Percentiles rank a stretch among this genome's conserved stretches.
phyloP scores from a whole-genome alignment of 1,284 basidiomycete species.

The Butyriboletus regius region DNA sequence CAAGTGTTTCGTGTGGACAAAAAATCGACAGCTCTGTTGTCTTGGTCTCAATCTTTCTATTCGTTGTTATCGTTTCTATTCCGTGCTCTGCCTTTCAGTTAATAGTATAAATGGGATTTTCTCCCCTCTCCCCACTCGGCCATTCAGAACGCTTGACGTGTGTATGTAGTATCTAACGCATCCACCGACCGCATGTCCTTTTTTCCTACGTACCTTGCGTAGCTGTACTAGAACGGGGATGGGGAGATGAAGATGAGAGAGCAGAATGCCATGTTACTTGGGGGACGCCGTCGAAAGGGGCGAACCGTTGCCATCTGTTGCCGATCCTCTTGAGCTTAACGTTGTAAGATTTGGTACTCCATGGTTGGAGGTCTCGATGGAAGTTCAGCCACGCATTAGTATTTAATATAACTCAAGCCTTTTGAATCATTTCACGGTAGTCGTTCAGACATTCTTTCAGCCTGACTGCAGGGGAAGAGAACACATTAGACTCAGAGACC shows the following conservation, averaged over 20 bases:
- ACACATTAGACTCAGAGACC: too few relatives aligned
- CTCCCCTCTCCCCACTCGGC: constrained; percentile 3
- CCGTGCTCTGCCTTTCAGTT: not conserved
- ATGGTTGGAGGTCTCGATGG: too few relatives aligned
- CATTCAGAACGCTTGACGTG: constrained; percentile 12
- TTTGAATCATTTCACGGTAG: too few relatives aligned
- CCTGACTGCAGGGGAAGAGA: too few relatives aligned
- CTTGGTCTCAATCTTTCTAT: constrained; percentile 15
- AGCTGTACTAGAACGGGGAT: constrained; percentile 18
- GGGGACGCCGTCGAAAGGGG: constrained; percentile 10
- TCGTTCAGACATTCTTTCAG: too few relatives aligned
- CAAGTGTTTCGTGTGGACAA: constrained; percentile 10
- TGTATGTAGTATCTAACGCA: constrained; percentile 24
- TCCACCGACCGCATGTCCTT: constrained; percentile 1
- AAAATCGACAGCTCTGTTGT: constrained; percentile 16
- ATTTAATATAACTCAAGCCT: too few relatives aligned
- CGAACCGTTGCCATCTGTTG: constrained; percentile 5
- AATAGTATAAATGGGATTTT: constrained; percentile 12
- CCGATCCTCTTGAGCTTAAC: not conserved
- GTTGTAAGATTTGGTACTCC: not conserved
- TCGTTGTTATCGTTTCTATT: constrained; percentile 21
- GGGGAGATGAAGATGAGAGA: constrained; percentile 7
- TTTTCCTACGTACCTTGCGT: constrained; percentile 9
- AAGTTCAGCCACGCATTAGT: too few relatives aligned
- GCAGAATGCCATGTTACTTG: constrained; percentile 13